Evolutionary conservation across 1,284 basidiomycete genomes (phyloP).

Genomic region (Taiwanofungus camphoratus): DNA sequence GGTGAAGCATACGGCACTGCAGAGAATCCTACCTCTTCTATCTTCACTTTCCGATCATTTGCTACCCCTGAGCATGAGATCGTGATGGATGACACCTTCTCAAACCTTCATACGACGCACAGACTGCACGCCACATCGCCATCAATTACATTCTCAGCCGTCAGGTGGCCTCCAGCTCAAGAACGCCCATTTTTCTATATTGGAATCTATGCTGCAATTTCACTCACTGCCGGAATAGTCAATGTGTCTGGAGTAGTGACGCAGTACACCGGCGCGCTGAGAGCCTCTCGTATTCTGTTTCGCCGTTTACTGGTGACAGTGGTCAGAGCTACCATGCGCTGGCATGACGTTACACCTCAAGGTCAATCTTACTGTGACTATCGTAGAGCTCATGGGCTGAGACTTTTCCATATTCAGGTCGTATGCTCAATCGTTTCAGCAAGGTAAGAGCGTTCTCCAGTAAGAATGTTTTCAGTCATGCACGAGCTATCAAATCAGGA

Average conservation of each 20-base stretch:
- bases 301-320: constrained; percentile 47
- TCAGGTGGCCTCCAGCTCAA: constrained; percentile 38
- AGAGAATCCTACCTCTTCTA: constrained; percentile 5
- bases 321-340: constrained; percentile 58
- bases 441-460: constrained; percentile 39
- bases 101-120: constrained; percentile 31
- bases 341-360: constrained; percentile 46
- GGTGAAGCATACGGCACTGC: constrained; percentile 47
- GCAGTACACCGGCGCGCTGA: constrained; percentile 57
- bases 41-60: constrained; percentile 27
- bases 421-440: constrained; percentile 63
- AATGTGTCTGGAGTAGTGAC: constrained; percentile 41
- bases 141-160: constrained; percentile 30
- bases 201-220: constrained; percentile 54
- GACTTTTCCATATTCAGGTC: constrained; percentile 37
- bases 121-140: constrained; percentile 14
- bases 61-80: constrained; percentile 28
- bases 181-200: constrained; percentile 61
- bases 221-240: constrained; percentile 40
- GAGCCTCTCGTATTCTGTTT: constrained; percentile 58
- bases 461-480: background rate
- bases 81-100: constrained; percentile 34
- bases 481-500: constrained; percentile 38
- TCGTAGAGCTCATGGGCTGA: constrained; percentile 26
- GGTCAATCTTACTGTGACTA: constrained; percentile 27